A percentile compares a stretch with the other conserved stretches of the same genome.
phyloP scores from a whole-genome alignment of 306 rosid species.

The Cajanus cajan region DNA sequence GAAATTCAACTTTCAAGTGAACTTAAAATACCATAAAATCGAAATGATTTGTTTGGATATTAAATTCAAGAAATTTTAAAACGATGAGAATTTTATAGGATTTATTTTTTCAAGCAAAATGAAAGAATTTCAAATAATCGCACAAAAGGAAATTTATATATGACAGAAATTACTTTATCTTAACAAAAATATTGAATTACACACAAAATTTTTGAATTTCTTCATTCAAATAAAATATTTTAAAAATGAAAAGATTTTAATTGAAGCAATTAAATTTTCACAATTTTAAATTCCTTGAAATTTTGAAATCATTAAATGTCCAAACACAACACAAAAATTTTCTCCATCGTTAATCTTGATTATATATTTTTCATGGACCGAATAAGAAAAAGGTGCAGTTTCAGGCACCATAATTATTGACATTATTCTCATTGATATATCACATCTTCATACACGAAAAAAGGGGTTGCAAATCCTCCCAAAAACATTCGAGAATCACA shows the following conservation, averaged over 20 bases:
- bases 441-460: constrained; percentile 1
- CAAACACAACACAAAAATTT: not conserved
- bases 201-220: not conserved
- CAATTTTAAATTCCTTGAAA: not conserved
- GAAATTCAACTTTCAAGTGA: too few species aligned
- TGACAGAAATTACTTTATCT: not conserved
- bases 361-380: not conserved
- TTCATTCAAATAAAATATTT: not conserved
- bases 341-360: not conserved
- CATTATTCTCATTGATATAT: not conserved
- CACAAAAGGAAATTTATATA: not conserved
- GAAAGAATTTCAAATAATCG: not conserved
- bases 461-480: not conserved
- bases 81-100: too few species aligned
- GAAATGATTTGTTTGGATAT: not conserved
- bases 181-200: not conserved
- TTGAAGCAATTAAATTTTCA: not conserved
- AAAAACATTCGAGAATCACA: not conserved
- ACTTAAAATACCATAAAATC: too few species aligned
- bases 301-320: not conserved
- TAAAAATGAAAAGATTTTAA: not conserved
- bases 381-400: not conserved
- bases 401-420: not conserved
- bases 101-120: not conserved
- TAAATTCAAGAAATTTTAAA: too few species aligned